Evolutionary conservation across 164 flowering plant species (phyloP).

Genomic region (Stephania japonica): DNA sequence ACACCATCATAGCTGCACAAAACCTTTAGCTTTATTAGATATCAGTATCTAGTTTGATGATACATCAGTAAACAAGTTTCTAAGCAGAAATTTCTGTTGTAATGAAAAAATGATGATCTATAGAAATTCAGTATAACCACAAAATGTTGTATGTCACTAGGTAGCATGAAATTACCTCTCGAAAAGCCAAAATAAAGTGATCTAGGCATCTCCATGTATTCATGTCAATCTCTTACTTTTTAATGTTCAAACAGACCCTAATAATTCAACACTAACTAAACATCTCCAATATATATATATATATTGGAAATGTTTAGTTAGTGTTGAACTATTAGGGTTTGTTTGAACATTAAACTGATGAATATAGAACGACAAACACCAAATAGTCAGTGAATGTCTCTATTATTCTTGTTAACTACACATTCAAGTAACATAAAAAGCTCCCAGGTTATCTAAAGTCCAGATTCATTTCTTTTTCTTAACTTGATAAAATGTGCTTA

Average conservation of each 20-base stretch:
- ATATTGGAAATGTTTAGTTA: no score
- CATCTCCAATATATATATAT: neutral
- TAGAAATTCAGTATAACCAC: neutral
- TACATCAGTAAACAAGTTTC: neutral
- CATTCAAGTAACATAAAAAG: neutral
- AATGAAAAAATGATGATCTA: conserved; percentile 7
- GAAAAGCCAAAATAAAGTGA: no score
- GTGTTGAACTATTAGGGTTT: no score
- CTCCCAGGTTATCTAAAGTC: neutral
- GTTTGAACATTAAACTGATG: no score
- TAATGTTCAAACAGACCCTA: no score
- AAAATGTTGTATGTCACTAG: neutral
- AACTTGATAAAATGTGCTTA: neutral
- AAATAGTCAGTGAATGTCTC: neutral
- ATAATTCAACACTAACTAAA: no score
- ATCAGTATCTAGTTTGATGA: conserved; percentile 6
- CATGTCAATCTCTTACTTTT: no score
- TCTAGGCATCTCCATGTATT: no score
- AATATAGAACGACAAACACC: neutral
- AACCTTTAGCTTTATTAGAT: conserved; percentile 9
- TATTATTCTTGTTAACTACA: neutral
- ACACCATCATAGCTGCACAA: conserved; percentile 85
- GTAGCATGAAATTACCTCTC: neutral
- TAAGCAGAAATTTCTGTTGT: neutral
- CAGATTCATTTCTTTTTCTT: neutral